Base-by-base conservation (phyloP, 176 grass and related monocot genomes). In the Bothriochloa decipiens region DNA sequence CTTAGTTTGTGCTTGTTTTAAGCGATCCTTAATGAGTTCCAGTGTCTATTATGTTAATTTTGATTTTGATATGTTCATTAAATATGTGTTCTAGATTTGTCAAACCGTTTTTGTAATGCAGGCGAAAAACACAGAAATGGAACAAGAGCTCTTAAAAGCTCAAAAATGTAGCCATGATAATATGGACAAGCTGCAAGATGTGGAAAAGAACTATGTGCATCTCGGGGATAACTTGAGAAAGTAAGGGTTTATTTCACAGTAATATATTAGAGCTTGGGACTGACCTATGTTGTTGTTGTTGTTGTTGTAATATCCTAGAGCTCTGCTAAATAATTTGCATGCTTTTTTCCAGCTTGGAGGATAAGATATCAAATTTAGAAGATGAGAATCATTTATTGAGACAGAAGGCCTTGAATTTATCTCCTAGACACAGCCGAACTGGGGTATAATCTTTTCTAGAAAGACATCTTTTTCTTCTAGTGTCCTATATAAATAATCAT, bases 301-400 rank as follows among this genome's bases (percentile, higher is more conserved):
- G 33, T 36, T 36, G 35, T 36, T 36, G 35, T 11, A 58, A 58
- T 23, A 23, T 58, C 55, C 8, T n/a, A 57, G 20, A 57, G 53
- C 53, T 57, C 53, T 20, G 8, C n/a, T 12, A 62, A 60, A 62
- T 62, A 62, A 62, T 25, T 26, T 62, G 10, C 58, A 62, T 25
- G 80, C 62, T 7, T 82, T 86, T 79, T 77, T 14, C 74, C 80
- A 97, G 94, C 75, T 97, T 97, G 72, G 94, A 97, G 84, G 81
- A 86, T 71, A 97, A 97, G 79, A 89, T 92, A 36, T 87, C 90
- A 77, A 97, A 86, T 88, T 87, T 97, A 72, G 87, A 97, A 87
- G 89, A 94, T 89, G 92, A 97, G 64, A 97, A 97, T 79, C 94
- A 92, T 46, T 76, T 97, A 90, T 82, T 97, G 71, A 97, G 91